Percentiles rank a stretch among this genome's conserved stretches.
Evolutionary conservation across 2,329 filamentous ascomycete genomes (phyloP).

Genomic region (Cladophialophora carrionii): DNA sequence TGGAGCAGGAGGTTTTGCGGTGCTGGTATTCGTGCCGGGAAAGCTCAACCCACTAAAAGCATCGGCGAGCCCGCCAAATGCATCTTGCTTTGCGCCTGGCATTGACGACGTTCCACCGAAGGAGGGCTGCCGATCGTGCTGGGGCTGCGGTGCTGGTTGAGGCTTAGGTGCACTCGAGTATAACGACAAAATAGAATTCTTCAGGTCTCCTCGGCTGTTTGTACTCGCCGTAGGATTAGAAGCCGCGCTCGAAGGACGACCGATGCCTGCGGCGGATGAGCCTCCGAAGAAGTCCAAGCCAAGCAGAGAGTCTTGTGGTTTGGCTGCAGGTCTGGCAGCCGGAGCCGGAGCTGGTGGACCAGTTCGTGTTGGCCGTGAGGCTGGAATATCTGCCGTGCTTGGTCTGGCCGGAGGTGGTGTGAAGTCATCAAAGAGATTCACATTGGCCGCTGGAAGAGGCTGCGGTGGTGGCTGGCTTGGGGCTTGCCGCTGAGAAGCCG

Average conservation of each 20-base stretch:
- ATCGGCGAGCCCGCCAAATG: constrained; percentile 72
- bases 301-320: constrained; percentile 80
- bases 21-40: constrained; percentile 53
- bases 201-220: constrained; percentile 86
- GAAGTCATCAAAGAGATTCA: constrained; percentile 83
- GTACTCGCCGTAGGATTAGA: constrained; percentile 61
- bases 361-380: constrained; percentile 60
- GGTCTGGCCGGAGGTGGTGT: constrained; percentile 66
- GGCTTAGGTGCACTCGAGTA: constrained; percentile 84
- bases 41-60: constrained; percentile 76
- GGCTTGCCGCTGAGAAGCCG: constrained; percentile 57
- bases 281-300: constrained; percentile 91
- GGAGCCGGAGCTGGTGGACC: constrained; percentile 68
- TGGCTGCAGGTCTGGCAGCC: constrained; percentile 54
- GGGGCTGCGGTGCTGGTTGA: constrained; percentile 58
- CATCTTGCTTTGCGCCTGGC: constrained; percentile 55
- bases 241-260: constrained; percentile 77
- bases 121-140: constrained; percentile 63
- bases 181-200: constrained; percentile 94
- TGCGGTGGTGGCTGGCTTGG: constrained; percentile 42
- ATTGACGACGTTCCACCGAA: constrained; percentile 70
- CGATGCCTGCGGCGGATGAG: constrained; percentile 65
- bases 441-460: constrained; percentile 55
- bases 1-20: constrained; percentile 41
- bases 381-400: constrained; percentile 70